A percentile compares a stretch with the other conserved stretches of the same genome.
Evolutionary conservation across 192 early-diverging fungal species (phyloP).

Genomic region (Backusella parvicylindrica): DNA sequence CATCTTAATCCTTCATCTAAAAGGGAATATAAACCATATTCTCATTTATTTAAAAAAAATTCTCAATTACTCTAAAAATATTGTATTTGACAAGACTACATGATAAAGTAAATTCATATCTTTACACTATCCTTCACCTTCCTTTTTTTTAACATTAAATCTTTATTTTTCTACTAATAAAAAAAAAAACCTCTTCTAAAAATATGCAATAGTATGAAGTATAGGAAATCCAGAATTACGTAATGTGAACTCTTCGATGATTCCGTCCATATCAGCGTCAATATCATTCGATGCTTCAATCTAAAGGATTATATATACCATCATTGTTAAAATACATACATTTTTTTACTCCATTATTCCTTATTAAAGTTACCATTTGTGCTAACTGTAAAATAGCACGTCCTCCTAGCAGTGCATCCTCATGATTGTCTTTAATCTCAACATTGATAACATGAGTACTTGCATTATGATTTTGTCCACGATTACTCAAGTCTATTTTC

Average conservation of each 20-base stretch:
- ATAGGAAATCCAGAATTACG: slow-evolving; percentile 51
- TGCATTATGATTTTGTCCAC: slow-evolving; percentile 60
- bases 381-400: slow-evolving; percentile 82
- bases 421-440: slow-evolving; percentile 93
- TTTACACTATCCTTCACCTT: too few relatives aligned
- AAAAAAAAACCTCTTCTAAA: slow-evolving; percentile 35
- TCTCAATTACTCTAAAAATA: too few relatives aligned
- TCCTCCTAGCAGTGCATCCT: slow-evolving; percentile 83
- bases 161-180: too few relatives aligned
- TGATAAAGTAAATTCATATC: too few relatives aligned
- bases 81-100: too few relatives aligned
- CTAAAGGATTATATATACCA: slow-evolving; percentile 22
- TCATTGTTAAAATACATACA: slow-evolving; percentile 3
- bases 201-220: slow-evolving; percentile 62
- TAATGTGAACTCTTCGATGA: slow-evolving; percentile 72
- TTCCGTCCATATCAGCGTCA: slow-evolving; percentile 81
- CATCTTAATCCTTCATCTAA: too few relatives aligned
- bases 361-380: slow-evolving; percentile 47
- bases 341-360: background rate
- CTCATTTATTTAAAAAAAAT: too few relatives aligned
- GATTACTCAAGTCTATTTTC: slow-evolving; percentile 66
- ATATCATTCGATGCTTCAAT: slow-evolving; percentile 65
- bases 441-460: slow-evolving; percentile 94
- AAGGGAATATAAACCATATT: too few relatives aligned
- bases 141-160: too few relatives aligned